phyloP scores from a whole-genome alignment of 345 rosid species.

The Physaria fendleri region DNA sequence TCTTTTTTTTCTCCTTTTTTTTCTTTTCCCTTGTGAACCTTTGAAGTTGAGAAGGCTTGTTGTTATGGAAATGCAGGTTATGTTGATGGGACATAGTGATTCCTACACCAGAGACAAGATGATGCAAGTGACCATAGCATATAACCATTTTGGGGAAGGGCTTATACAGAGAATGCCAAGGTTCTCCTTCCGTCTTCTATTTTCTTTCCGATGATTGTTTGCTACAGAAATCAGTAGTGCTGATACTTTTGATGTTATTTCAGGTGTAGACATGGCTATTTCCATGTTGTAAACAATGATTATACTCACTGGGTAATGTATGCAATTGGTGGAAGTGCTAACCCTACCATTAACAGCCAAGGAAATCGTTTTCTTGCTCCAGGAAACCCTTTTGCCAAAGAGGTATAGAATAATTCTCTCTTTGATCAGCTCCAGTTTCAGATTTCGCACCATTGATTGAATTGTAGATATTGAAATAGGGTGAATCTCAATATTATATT shows the following conservation, averaged over 20 bases:
- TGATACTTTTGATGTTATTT: neutral
- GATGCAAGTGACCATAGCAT: slow-evolving; percentile 96
- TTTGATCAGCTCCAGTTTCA: neutral
- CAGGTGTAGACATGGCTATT: slow-evolving; percentile 97
- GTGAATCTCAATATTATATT: neutral
- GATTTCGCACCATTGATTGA: neutral
- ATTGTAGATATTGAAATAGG: neutral
- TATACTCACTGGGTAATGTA: slow-evolving; percentile 99
- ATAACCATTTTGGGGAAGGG: slow-evolving; percentile 98
- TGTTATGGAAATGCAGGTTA: slow-evolving; percentile 44
- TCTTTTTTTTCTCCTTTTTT: neutral
- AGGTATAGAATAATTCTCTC: slow-evolving; percentile 29
- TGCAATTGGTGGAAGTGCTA: slow-evolving; percentile 97
- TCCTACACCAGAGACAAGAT: slow-evolving; percentile 82
- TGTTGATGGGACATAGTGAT: slow-evolving; percentile 96
- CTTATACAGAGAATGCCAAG: slow-evolving; percentile 99
- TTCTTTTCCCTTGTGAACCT: neutral
- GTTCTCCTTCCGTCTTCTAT: slow-evolving; percentile 15
- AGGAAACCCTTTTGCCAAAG: slow-evolving; percentile 55
- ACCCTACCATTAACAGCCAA: slow-evolving; percentile 95
- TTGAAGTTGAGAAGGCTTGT: neutral
- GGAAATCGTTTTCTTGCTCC: slow-evolving; percentile 96
- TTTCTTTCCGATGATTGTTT: neutral
- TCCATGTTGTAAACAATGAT: slow-evolving; percentile 98
- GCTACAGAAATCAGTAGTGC: neutral